Conservation (phyloP, 257 asterid genomes). For the Solanum raphanifolium region DNA sequence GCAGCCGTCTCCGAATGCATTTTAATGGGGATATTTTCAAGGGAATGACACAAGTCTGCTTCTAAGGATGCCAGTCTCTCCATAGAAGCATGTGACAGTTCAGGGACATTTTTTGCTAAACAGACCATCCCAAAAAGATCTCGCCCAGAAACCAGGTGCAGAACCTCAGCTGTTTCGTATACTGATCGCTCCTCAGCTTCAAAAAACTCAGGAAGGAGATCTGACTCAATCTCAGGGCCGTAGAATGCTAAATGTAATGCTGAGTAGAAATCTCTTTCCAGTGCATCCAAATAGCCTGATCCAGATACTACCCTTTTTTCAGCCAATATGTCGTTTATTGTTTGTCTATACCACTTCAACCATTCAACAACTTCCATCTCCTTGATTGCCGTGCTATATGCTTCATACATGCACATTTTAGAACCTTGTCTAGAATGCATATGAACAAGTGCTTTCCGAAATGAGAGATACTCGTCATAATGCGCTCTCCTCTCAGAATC, state of each 20-base stretch:
- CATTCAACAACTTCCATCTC: slow-evolving; percentile 93
- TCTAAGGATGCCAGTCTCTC: slow-evolving; percentile 32
- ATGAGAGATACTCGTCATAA: slow-evolving; percentile 55
- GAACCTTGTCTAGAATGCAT: slow-evolving; percentile 31
- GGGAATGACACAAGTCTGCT: slow-evolving; percentile 12
- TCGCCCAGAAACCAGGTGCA: slow-evolving; percentile 88
- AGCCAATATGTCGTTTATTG: slow-evolving; percentile 65
- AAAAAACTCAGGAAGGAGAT: slow-evolving; percentile 76
- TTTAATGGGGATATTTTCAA: slow-evolving; percentile 8
- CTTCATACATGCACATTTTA: slow-evolving; percentile 33
- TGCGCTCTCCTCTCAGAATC: slow-evolving; percentile 76
- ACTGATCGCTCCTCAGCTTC: slow-evolving; percentile 94
- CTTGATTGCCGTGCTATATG: slow-evolving; percentile 22
- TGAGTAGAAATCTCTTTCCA: slow-evolving; percentile 77
- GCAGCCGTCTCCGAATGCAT: slow-evolving; percentile 16
- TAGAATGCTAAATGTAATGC: slow-evolving; percentile 79
- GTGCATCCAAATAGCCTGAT: slow-evolving; percentile 70
- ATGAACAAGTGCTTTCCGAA: slow-evolving; percentile 31
- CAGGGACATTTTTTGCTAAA: slow-evolving; percentile 36
- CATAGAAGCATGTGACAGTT: slow-evolving; percentile 29
- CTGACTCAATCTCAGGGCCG: slow-evolving; percentile 81
- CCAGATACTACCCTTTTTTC: slow-evolving; percentile 77
- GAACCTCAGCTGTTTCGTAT: slow-evolving; percentile 55
- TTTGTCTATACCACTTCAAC: slow-evolving; percentile 81
- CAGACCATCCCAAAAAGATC: slow-evolving; percentile 89